Percentiles rank a stretch among this genome's conserved stretches.
phyloP scores from a whole-genome alignment of 306 rosid species.

The Cucumis hystrix region DNA sequence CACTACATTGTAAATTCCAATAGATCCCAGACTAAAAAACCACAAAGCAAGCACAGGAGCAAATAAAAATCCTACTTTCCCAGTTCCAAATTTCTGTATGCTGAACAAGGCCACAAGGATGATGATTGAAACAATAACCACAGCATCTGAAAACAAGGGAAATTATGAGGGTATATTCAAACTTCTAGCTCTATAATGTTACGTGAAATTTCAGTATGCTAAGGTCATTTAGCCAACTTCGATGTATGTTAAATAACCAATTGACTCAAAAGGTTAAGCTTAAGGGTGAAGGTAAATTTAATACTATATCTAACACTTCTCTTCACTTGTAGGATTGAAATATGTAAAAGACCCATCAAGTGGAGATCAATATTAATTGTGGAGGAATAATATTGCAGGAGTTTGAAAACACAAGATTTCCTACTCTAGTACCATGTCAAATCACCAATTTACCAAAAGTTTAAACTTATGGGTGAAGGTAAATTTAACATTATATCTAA shows the following conservation, averaged over 20 bases:
- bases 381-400: no score
- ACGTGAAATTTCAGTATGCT: neutral
- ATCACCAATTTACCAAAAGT: no score
- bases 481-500: no score
- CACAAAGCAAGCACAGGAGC: slow-evolving; percentile 79
- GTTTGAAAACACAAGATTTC: no score
- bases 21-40: slow-evolving; percentile 77
- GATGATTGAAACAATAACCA: slow-evolving; percentile 51
- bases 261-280: no score
- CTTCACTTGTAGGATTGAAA: no score
- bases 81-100: slow-evolving; percentile 78
- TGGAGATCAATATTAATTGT: no score
- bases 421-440: no score
- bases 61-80: slow-evolving; percentile 86
- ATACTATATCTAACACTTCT: no score
- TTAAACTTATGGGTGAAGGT: no score
- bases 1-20: slow-evolving; percentile 68
- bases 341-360: no score
- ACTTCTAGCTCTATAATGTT: neutral
- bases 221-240: neutral
- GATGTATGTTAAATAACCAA: neutral
- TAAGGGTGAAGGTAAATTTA: no score
- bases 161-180: neutral
- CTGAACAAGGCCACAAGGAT: slow-evolving; percentile 65
- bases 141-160: slow-evolving; percentile 40